Evolutionary conservation across 345 rosid species (phyloP), one percentile per base, ranked within the genome.

Genomic region (Mangifera indica): DNA sequence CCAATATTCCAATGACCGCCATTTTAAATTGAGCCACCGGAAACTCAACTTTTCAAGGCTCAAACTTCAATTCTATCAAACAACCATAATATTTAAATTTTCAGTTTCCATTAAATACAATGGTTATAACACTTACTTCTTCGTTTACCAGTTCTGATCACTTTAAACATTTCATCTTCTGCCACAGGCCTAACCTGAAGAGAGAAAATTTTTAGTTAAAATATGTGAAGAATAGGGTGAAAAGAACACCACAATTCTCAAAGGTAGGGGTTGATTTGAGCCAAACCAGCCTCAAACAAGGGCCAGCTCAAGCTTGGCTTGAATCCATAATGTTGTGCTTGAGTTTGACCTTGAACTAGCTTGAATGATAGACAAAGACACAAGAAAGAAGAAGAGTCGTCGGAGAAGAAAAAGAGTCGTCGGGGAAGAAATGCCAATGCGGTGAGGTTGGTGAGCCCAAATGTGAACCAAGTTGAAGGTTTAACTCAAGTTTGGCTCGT

Each of bases 81-180:
- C 18, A 55, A 34, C 40, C 1, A 14, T 14, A 29, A 26, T 18
- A 48, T 29, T 12, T 1, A 5, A 29, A 70, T 48, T 44, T 44
- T 2, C 45, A 7, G 57, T 13, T 10, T 20, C 17, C 37, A 64
- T 64, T 22, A 17, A 63, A 52, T 8, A 60, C 40, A 25, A 20
- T 10, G 26, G 61, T 52, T 21, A 61, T 37, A 71, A 42, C 32
- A 88, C 92, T 80, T 81, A 94, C 98, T 90, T 76, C 85, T 94
- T 48, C 98, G 68, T 79, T 94, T 94, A 21, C 99, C 99, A 32
- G 98, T 59, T 68, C 98, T 82, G 72, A 94, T 60, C 67, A 94
- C 98, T 86, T 89, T 90, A 71, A 94, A 92, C 98, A 94, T 92
- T 76, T 94, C 99, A 79, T 95, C 99, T 80, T 95, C 99, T 18